phyloP scores from a whole-genome alignment of 1,284 basidiomycete genomes.

The Papiliotrema flavescens region DNA sequence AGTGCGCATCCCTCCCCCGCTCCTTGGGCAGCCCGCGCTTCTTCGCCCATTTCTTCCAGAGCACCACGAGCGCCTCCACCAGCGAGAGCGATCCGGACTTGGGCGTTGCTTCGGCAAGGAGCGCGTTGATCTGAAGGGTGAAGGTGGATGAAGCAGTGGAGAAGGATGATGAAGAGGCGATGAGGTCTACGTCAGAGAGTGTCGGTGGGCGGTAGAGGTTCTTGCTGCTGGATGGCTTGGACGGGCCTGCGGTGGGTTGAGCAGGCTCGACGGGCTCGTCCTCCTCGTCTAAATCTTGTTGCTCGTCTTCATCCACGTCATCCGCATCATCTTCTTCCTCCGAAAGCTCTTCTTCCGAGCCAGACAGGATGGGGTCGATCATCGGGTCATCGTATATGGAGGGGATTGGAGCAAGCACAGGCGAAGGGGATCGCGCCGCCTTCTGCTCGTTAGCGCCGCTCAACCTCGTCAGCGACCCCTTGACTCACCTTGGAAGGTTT shows the following conservation, averaged over 20 bases:
- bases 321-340: conserved; percentile 20
- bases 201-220: conserved; percentile 53
- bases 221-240: no score
- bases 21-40: conserved; percentile 66
- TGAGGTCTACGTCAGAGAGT: conserved; percentile 62
- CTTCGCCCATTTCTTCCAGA: conserved; percentile 86
- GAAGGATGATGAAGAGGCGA: conserved; percentile 26
- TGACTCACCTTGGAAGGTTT: no score
- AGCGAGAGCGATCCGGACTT: conserved; percentile 44
- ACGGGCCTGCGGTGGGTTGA: conserved; percentile 11
- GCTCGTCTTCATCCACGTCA: conserved; percentile 18
- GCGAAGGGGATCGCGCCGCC: no score
- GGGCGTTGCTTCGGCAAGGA: conserved; percentile 72
- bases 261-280: conserved; percentile 38
- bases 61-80: conserved; percentile 65
- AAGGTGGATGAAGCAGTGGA: conserved; percentile 39
- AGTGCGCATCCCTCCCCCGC: conserved; percentile 63
- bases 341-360: no score
- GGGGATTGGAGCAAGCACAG: no score
- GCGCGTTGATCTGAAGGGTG: conserved; percentile 60
- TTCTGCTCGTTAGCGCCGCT: no score
- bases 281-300: conserved; percentile 17
- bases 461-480: no score
- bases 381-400: no score
- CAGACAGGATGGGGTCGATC: no score